These are phyloP conservation scores for Moesziomyces sp. DNA, from an alignment of 1,284 basidiomycete species.

Conservation along the genomic window DNA sequence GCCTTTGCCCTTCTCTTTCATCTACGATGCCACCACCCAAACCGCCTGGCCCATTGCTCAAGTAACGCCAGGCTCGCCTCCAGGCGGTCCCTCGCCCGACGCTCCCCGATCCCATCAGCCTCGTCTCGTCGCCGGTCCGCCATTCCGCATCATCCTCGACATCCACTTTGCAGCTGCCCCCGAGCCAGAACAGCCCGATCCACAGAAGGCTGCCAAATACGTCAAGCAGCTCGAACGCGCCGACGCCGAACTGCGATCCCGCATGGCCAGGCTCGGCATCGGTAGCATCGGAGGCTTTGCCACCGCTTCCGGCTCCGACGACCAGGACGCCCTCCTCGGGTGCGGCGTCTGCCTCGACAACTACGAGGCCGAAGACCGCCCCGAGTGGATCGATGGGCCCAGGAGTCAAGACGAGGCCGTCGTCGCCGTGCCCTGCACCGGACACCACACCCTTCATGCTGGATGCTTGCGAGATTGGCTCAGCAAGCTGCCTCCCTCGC, in stretches of 20 bases:
- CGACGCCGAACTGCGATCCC: conserved; percentile 60
- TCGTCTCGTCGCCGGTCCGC: conserved; percentile 51
- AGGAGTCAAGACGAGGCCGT: conserved; percentile 54
- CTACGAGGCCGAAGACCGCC: conserved; percentile 58
- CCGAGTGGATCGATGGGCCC: conserved; percentile 57
- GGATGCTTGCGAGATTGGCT: conserved; percentile 61
- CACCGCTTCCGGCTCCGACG: neutral
- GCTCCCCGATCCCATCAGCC: conserved; percentile 36
- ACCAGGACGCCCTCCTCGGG: conserved; percentile 41
- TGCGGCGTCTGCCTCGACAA: conserved; percentile 63
- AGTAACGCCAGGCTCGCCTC: conserved; percentile 32
- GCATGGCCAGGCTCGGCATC: conserved; percentile 62
- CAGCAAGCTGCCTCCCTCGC: conserved; percentile 46
- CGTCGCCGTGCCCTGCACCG: conserved; percentile 61
- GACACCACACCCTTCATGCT: conserved; percentile 62
- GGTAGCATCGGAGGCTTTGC: conserved; percentile 56
- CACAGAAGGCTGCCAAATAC: conserved; percentile 42
- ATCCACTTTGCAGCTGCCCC: conserved; percentile 42
- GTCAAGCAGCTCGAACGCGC: conserved; percentile 60
- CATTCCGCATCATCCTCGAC: conserved; percentile 56
- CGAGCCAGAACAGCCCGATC: conserved; percentile 45
- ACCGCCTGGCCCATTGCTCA: conserved; percentile 59
- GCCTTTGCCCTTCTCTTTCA: conserved; percentile 59
- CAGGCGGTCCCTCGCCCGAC: conserved; percentile 31
- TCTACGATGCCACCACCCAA: conserved; percentile 54